Base-by-base conservation (phyloP, 495 filamentous ascomycete genomes). In the Xylaria bambusicola region DNA sequence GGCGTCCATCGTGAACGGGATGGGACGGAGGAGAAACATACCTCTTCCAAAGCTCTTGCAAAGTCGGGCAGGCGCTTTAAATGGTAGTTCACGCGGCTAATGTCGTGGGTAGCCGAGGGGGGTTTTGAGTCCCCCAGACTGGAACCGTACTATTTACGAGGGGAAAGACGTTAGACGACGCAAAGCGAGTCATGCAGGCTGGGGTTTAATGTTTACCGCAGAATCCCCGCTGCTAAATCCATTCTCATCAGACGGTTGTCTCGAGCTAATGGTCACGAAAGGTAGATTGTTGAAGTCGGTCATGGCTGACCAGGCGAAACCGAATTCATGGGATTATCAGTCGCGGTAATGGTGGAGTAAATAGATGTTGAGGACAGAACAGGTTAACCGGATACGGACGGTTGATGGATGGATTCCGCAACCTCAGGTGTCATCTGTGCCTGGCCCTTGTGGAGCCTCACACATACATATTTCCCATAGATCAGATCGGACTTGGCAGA, bases 21-120 rank as follows among this genome's bases (percentile, higher is more conserved):
- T 36, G 35, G 13, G 33, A 5, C 10, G 23, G n/a, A 23, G 55
- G 50, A n/a, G n/a, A 26, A 27, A 73, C 77, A 53, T 61, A 80
- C 79, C 52, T 79, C 73, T 66, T 82, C 68, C 23, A 82, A 68
- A 27, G 71, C 73, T 62, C 75, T 71, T 41, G 78, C 78, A 54
- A 82, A 82, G 40, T 72, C 72, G 31, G 74, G 73, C 13, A 82
- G 67, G 52, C 80, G 72, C 61, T 79, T 77, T 45, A 82, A 74
- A 72, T 80, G 79, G 53, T 77, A 82, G 66, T 66, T 80, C 23
- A 79, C 75, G n/a, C 79, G 74, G 52, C 77, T 78, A 44, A 77
- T 78, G 57, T 82, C 78, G 65, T 82, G 79, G 26, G 79, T 82
- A 35, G 76, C 76, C 31, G 75, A 62, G 7, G 69, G 67, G n/a